phyloP scores from a whole-genome alignment of 306 rosid genomes.

The Geum urbanum region DNA sequence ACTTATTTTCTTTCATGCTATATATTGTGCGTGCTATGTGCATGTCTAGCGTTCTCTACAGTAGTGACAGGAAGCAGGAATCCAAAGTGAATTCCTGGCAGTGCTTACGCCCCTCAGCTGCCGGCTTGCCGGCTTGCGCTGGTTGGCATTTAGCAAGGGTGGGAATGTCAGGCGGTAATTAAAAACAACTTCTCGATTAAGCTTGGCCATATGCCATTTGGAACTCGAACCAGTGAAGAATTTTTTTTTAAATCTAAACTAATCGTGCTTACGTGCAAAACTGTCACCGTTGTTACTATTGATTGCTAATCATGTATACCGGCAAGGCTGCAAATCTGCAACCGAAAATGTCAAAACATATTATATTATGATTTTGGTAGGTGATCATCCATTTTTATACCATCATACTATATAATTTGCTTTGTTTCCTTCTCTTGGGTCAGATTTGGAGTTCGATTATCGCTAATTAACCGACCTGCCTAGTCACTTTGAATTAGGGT shows the following conservation, averaged over 20 bases:
- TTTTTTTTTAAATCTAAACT: not conserved
- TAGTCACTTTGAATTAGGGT: no score
- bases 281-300: not conserved
- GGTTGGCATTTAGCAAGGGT: no score
- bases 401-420: not conserved
- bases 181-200: not conserved
- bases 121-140: no score
- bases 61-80: not conserved
- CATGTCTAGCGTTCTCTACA: not conserved
- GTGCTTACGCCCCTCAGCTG: not conserved
- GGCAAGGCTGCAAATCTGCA: not conserved
- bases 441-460: constrained; percentile 5
- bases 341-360: not conserved
- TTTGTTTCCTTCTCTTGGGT: not conserved
- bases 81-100: not conserved
- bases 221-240: not conserved
- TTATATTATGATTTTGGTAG: not conserved
- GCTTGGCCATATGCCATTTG: not conserved
- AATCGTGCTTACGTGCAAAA: not conserved
- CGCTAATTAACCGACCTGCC: not conserved
- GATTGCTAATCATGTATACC: not conserved
- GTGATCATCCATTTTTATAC: not conserved
- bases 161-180: not conserved
- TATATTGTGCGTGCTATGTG: not conserved
- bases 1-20: not conserved